Conservation (phyloP, 371 early-diverging fungal genomes). For the Syncephalis plumigaleata region DNA sequence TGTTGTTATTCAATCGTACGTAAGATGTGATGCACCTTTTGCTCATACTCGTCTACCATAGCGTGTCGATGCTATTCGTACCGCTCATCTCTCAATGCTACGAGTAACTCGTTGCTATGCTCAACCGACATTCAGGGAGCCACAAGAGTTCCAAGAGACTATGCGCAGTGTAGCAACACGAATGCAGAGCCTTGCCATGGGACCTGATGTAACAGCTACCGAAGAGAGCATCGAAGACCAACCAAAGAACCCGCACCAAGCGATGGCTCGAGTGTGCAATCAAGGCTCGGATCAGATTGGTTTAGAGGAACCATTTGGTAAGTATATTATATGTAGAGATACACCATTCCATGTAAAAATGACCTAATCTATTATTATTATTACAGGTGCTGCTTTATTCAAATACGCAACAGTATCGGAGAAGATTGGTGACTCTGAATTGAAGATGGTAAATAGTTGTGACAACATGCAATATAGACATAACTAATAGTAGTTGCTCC, state of each 20-base stretch:
- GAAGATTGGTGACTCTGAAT: conserved; percentile 55
- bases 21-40: too few species aligned
- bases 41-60: too few species aligned
- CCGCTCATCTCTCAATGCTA: conserved; percentile 44
- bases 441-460: conserved; percentile 34
- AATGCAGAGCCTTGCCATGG: conserved; percentile 37
- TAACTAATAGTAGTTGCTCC: too few species aligned
- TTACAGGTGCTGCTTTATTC: conserved; percentile 50
- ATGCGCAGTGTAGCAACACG: conserved; percentile 38
- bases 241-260: conserved; percentile 50
- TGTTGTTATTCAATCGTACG: neutral
- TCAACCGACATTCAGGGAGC: conserved; percentile 55
- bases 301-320: conserved; percentile 55
- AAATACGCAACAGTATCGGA: conserved; percentile 69
- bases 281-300: conserved; percentile 44
- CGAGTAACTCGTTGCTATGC: conserved; percentile 56
- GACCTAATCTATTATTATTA: neutral
- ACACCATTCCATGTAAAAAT: neutral
- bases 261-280: conserved; percentile 47
- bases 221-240: conserved; percentile 11
- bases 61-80: conserved; percentile 47
- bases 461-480: neutral
- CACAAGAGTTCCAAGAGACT: conserved; percentile 52
- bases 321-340: neutral
- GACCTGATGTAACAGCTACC: conserved; percentile 5